phyloP scores from a whole-genome alignment of 2,329 filamentous ascomycete genomes.

The Botrytis porri region DNA sequence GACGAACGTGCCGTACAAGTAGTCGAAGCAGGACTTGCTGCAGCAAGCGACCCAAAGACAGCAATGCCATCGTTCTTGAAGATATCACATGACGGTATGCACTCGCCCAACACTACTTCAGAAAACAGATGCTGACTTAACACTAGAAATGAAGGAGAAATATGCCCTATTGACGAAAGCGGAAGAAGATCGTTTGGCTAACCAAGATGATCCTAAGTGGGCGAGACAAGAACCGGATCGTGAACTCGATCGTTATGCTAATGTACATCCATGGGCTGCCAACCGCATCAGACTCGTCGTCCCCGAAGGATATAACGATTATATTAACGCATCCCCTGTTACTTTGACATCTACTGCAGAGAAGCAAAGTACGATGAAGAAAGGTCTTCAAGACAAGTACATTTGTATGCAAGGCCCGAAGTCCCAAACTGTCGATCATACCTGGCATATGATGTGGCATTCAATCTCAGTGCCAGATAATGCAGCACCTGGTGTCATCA shows the following conservation, averaged over 20 bases:
- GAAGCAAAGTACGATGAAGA: slow-evolving; percentile 31
- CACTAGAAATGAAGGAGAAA: slow-evolving; percentile 54
- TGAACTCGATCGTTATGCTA: slow-evolving; percentile 77
- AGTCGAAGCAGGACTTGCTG: slow-evolving; percentile 9
- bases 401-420: slow-evolving; percentile 96
- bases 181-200: slow-evolving; percentile 42
- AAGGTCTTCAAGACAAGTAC: slow-evolving; percentile 51
- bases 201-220: slow-evolving; percentile 46
- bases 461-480: slow-evolving; percentile 50
- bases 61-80: slow-evolving; percentile 52
- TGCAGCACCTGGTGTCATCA: slow-evolving; percentile 72
- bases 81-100: slow-evolving; percentile 48
- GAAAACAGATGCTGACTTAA: slow-evolving; percentile 21
- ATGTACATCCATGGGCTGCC: slow-evolving; percentile 86
- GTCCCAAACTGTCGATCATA: slow-evolving; percentile 68
- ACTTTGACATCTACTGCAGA: slow-evolving; percentile 42
- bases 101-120: slow-evolving; percentile 16
- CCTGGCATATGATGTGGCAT: slow-evolving; percentile 95
- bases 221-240: slow-evolving; percentile 56
- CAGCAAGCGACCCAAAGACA: slow-evolving; percentile 9
- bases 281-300: slow-evolving; percentile 82
- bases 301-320: slow-evolving; percentile 68
- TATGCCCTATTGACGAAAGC: slow-evolving; percentile 61
- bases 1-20: slow-evolving; percentile 1
- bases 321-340: slow-evolving; percentile 76